Evolutionary conservation across 805 yeast genomes (phyloP), one percentile per base, ranked within the genome.

Genomic region (Naumovozyma baii): DNA sequence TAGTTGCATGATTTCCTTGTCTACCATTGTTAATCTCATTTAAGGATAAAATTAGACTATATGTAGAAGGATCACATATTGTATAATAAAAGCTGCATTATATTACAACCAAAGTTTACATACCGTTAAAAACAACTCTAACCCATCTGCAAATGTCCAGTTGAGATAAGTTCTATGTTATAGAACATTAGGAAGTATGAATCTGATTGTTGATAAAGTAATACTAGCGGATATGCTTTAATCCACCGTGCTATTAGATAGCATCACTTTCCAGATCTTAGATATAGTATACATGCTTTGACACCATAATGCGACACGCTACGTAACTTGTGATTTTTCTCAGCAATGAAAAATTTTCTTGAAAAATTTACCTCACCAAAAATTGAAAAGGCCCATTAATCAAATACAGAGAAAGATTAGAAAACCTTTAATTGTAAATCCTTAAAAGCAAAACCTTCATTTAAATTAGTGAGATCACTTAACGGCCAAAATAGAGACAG

Each of bases 1-100:
- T 57, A 81, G 79, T 3, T 69, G 78, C 1, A 52, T 80, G 60
- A 74, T 82, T 8, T 71, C 79, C 0, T 57, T 81, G 34, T 58
- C 85, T 0, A 61, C 60, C 16, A 34, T 48, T 3, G 25, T 36
- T 15, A 41, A 43, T 29, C 37, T 41, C 19, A 7, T 22, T 22
- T 22, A 22, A 22, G 26, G 7, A 22, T 22, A 10, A 22, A 22
- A 22, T 22, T 22, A 22, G 10, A 7, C 26, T 22, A n/a, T n/a
- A n/a, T n/a, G n/a, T n/a, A n/a, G n/a, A n/a, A n/a, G n/a, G 37
- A 40, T 18, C 14, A 10, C 26, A 22, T 10, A 22, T 7, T 22
- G 26, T 22, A 22, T 22, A 22, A 10, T 22, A 22, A 22, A 22
- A 22, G n/a, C n/a, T n/a, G n/a, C n/a, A n/a, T n/a, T n/a, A n/a